A percentile compares a stretch with the other conserved stretches of the same genome.
phyloP scores from a whole-genome alignment of 2,329 filamentous ascomycete species.

The Monilinia vaccinii-corymbosi region DNA sequence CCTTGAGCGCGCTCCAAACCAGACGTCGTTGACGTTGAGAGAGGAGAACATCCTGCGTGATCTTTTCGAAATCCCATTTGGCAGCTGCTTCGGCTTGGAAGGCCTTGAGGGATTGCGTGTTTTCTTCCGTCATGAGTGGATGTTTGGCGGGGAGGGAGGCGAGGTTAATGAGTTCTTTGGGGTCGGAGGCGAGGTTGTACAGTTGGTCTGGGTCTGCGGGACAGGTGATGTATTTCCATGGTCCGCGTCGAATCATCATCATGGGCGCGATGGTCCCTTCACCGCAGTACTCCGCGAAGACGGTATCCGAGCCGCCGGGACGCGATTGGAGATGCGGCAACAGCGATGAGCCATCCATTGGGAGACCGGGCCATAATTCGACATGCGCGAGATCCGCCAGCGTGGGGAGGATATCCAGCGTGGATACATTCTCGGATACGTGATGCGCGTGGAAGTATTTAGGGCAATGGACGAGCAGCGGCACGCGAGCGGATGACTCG shows the following conservation, averaged over 20 bases:
- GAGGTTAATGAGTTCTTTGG: constrained; percentile 31
- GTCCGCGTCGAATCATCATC: constrained; percentile 86
- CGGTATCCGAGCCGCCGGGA: constrained; percentile 65
- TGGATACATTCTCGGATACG: constrained; percentile 78
- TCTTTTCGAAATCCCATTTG: constrained; percentile 74
- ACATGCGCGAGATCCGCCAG: constrained; percentile 74
- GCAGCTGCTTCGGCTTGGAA: constrained; percentile 65
- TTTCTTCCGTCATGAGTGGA: constrained; percentile 27
- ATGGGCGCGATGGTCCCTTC: constrained; percentile 83
- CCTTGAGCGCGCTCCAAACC: constrained; percentile 69
- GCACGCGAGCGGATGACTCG: constrained; percentile 82
- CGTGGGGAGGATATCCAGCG: constrained; percentile 81
- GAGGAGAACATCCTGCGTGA: constrained; percentile 63
- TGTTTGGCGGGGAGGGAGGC: constrained; percentile 32
- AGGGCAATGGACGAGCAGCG: constrained; percentile 76
- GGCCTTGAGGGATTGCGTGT: constrained; percentile 39
- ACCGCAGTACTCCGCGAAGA: constrained; percentile 92
- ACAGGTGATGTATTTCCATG: constrained; percentile 87
- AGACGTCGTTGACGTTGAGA: constrained; percentile 73
- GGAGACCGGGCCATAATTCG: constrained; percentile 59
- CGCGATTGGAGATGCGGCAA: constrained; percentile 64
- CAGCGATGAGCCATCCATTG: constrained; percentile 77
- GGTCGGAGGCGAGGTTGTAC: constrained; percentile 66
- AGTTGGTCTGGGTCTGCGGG: constrained; percentile 77
- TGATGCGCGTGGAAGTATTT: constrained; percentile 65